phyloP scores from a whole-genome alignment of 164 flowering plant species.

The Sedum album region DNA sequence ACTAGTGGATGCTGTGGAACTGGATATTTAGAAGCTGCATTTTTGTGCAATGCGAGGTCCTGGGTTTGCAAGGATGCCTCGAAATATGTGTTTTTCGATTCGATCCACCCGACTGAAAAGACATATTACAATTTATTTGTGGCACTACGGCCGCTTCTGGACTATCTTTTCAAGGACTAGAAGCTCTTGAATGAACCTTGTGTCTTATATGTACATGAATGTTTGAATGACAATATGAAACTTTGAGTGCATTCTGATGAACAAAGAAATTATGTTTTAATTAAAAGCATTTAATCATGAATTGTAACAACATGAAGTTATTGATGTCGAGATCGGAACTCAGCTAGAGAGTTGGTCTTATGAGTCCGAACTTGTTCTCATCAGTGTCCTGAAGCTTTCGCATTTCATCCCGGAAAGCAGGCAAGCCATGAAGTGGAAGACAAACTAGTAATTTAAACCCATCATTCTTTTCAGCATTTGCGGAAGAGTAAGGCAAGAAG shows the following conservation, averaged over 20 bases:
- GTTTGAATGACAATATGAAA: not conserved
- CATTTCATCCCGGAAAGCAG: conserved; percentile 48
- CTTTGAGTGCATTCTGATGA: not conserved
- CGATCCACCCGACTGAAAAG: conserved; percentile 36
- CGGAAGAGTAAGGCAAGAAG: conserved; percentile 54
- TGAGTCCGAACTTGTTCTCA: conserved; percentile 73
- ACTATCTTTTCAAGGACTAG: conserved; percentile 5
- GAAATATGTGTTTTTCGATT: conserved; percentile 26
- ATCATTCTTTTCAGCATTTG: conserved; percentile 27
- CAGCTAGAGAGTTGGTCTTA: conserved; percentile 96
- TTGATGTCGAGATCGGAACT: no score
- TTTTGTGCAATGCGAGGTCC: conserved; percentile 35
- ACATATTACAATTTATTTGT: conserved; percentile 21
- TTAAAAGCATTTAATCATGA: no score
- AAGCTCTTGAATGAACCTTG: not conserved
- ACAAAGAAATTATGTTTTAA: no score
- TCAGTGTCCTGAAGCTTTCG: conserved; percentile 18
- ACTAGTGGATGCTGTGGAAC: conserved; percentile 61
- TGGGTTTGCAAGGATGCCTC: conserved; percentile 38
- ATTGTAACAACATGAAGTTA: no score
- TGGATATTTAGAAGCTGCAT: conserved; percentile 38
- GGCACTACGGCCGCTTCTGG: conserved; percentile 9
- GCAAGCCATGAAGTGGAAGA: conserved; percentile 24
- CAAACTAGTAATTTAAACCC: conserved; percentile 61
- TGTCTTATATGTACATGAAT: no score